Conservation (phyloP, 2,329 filamentous ascomycete species). For the Coleophoma eucalyptorum region DNA sequence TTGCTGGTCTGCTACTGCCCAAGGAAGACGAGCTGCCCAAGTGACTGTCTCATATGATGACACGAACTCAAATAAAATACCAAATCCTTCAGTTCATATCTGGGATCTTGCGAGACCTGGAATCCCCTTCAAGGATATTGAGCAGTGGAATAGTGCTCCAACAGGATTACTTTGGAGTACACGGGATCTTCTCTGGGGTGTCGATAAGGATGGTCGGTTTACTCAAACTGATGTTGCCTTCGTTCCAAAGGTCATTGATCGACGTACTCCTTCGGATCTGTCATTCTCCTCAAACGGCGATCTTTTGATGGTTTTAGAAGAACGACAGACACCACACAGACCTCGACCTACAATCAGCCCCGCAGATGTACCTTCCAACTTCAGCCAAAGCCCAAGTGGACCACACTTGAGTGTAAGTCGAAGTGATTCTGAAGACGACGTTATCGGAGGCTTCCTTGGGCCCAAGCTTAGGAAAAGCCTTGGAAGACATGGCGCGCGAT, state of each 20-base stretch:
- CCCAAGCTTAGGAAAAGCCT: constrained; percentile 36
- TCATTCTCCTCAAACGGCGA: constrained; percentile 58
- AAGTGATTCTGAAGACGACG: constrained; percentile 64
- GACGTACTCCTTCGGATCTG: constrained; percentile 56
- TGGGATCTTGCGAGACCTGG: constrained; percentile 67
- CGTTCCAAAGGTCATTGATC: constrained; percentile 59
- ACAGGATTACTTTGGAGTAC: constrained; percentile 59
- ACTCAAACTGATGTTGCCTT: constrained; percentile 63
- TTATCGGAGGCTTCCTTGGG: constrained; percentile 55
- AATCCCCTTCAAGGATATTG: constrained; percentile 64
- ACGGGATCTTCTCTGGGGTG: constrained; percentile 64
- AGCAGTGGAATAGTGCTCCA: constrained; percentile 55
- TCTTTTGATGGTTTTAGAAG: constrained; percentile 58
- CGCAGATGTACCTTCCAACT: constrained; percentile 16
- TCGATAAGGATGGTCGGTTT: constrained; percentile 57
- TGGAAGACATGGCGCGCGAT: constrained; percentile 40
- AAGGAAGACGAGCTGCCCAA: constrained; percentile 56
- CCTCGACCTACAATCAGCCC: constrained; percentile 31
- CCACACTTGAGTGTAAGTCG: constrained; percentile 52
- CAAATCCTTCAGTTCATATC: constrained; percentile 57
- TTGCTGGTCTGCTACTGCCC: constrained; percentile 60
- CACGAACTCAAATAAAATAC: constrained; percentile 46
- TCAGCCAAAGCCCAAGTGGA: constrained; percentile 38
- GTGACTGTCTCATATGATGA: constrained; percentile 61
- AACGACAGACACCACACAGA: constrained; percentile 43